Evolutionary conservation across 345 rosid genomes (phyloP).

Genomic region (Murraya koenigii): DNA sequence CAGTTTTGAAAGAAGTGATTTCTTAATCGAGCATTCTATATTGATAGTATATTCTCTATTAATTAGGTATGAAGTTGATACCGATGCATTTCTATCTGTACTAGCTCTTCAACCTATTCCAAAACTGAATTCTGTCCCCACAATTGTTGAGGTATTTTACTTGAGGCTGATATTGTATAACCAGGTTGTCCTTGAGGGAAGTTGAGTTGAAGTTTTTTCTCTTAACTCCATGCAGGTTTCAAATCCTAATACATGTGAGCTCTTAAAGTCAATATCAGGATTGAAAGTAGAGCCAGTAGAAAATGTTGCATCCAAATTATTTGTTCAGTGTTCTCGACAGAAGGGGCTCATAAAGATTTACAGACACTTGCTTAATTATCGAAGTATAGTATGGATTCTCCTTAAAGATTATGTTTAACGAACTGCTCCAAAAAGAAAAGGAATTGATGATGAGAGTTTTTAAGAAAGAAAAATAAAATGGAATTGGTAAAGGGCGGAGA

Average conservation of each 20-base stretch:
- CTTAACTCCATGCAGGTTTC: conserved; percentile 62
- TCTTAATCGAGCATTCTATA: conserved; percentile 14
- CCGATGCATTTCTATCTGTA: conserved; percentile 88
- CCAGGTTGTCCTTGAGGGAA: conserved; percentile 7
- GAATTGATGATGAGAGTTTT: background rate
- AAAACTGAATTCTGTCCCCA: conserved; percentile 69
- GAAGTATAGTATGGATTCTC: conserved; percentile 49
- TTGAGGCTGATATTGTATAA: background rate
- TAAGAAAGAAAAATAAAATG: background rate
- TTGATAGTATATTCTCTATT: conserved; percentile 27
- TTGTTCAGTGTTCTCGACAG: conserved; percentile 98
- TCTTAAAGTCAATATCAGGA: conserved; percentile 80
- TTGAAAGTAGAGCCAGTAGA: conserved; percentile 91
- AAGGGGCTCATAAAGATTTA: conserved; percentile 90
- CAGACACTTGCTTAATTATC: conserved; percentile 87
- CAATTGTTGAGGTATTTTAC: conserved; percentile 84
- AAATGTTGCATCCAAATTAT: conserved; percentile 82
- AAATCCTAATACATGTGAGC: conserved; percentile 72
- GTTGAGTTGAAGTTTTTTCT: conserved; percentile 5
- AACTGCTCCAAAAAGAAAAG: background rate
- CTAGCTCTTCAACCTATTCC: conserved; percentile 89
- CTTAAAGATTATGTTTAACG: conserved; percentile 7
- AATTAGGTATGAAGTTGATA: conserved; percentile 87
- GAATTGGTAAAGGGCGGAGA: background rate
- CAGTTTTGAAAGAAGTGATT: conserved; percentile 4